A percentile compares a stretch with the other conserved stretches of the same genome.
These are phyloP conservation scores for Cytospora chrysosperma DNA, from an alignment of 2,329 filamentous ascomycete species.

Conservation along the genomic window DNA sequence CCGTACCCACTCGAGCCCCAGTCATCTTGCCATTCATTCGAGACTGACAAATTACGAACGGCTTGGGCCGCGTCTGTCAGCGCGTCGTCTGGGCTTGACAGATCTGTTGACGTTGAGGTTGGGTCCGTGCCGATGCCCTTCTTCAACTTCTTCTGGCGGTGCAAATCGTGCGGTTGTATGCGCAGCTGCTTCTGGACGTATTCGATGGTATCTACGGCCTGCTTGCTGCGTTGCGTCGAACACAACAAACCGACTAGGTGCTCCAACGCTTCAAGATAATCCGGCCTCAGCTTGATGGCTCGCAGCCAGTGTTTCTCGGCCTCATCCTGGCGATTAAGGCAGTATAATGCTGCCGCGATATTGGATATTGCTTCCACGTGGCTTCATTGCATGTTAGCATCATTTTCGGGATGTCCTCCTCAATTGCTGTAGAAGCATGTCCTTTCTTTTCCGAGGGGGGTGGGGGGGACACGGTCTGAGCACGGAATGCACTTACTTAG, in stretches of 20 bases:
- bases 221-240: constrained; percentile 72
- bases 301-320: constrained; percentile 83
- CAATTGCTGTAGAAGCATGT: neutral
- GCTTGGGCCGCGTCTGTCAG: constrained; percentile 28
- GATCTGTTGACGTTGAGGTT: constrained; percentile 22
- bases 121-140: constrained; percentile 28
- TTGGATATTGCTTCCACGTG: constrained; percentile 95
- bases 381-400: constrained; percentile 41
- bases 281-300: constrained; percentile 79
- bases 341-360: constrained; percentile 83
- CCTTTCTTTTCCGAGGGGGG: no score
- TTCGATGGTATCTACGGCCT: constrained; percentile 85
- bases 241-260: constrained; percentile 89
- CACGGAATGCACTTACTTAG: constrained; percentile 46
- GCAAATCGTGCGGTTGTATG: constrained; percentile 33
- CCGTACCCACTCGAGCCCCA: constrained; percentile 82
- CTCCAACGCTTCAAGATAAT: constrained; percentile 92
- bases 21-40: constrained; percentile 31
- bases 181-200: constrained; percentile 76
- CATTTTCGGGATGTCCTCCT: neutral
- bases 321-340: constrained; percentile 77
- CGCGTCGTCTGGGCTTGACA: constrained; percentile 27
- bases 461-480: neutral
- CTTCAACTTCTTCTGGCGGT: constrained; percentile 28
- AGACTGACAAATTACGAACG: constrained; percentile 20